Evolutionary conservation across 306 rosid species (phyloP).

Genomic region (Arachis stenosperma): DNA sequence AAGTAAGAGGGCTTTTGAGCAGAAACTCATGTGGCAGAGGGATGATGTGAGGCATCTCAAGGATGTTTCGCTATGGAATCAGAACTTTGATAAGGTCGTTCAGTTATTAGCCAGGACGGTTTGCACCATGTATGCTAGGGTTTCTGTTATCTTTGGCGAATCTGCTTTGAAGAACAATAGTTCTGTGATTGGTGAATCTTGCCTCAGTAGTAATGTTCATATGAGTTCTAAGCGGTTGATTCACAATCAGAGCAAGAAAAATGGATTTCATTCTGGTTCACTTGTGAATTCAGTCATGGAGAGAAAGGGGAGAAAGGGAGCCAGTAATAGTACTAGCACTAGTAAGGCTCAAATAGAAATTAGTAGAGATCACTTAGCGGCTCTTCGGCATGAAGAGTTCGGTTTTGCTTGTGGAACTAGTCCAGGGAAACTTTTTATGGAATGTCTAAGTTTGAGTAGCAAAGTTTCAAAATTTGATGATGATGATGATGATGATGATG

Average conservation of each 20-base stretch:
- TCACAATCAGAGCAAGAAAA: conserved; percentile 50
- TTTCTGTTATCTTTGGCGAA: conserved; percentile 63
- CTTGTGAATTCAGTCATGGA: conserved; percentile 36
- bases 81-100: conserved; percentile 79
- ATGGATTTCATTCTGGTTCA: conserved; percentile 39
- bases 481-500: conserved; percentile 32
- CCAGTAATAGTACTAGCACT: not conserved
- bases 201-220: conserved; percentile 35
- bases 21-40: conserved; percentile 79
- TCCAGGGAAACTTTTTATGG: conserved; percentile 88
- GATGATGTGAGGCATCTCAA: conserved; percentile 85
- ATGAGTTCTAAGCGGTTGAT: conserved; percentile 51
- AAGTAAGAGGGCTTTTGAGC: conserved; percentile 75
- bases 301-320: conserved; percentile 50
- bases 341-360: conserved; percentile 51
- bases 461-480: conserved; percentile 60
- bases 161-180: conserved; percentile 45
- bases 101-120: conserved; percentile 82
- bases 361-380: conserved; percentile 54
- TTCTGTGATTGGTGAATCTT: conserved; percentile 42
- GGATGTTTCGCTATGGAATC: conserved; percentile 83
- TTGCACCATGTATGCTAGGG: conserved; percentile 77
- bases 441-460: conserved; percentile 78
- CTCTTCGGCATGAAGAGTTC: conserved; percentile 60
- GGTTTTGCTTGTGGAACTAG: conserved; percentile 74